phyloP scores from a whole-genome alignment of 1,139 yeast species.

The Eremothecium sinecaudum region DNA sequence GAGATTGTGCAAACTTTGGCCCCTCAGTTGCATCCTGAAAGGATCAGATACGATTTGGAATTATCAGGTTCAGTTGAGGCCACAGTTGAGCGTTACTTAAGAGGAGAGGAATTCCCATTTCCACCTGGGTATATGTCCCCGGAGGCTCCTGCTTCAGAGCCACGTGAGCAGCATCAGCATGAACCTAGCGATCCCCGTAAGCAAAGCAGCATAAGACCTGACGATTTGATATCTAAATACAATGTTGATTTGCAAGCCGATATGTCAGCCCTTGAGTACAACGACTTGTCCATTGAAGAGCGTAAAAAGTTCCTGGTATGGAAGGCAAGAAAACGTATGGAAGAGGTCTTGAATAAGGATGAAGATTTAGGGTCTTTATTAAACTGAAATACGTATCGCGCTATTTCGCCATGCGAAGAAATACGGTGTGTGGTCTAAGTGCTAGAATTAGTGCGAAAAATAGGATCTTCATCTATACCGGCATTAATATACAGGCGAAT shows the following conservation, averaged over 20 bases:
- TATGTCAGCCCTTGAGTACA: constrained; percentile 13
- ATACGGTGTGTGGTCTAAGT: too few species aligned
- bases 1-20: constrained; percentile 79
- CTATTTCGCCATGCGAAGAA: too few species aligned
- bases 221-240: constrained; percentile 24
- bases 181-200: constrained; percentile 23
- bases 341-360: constrained; percentile 18
- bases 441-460: too few species aligned
- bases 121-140: constrained; percentile 42
- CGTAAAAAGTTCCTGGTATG: constrained; percentile 27
- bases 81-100: constrained; percentile 64
- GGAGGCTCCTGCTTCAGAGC: neutral
- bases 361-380: constrained; percentile 13
- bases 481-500: too few species aligned
- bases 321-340: constrained; percentile 29
- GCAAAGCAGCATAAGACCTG: constrained; percentile 25
- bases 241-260: constrained; percentile 21
- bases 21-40: constrained; percentile 61
- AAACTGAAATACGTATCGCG: too few species aligned
- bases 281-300: constrained; percentile 23
- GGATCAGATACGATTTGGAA: constrained; percentile 54
- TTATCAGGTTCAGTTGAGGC: constrained; percentile 71
- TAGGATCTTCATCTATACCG: too few species aligned
- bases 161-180: neutral
- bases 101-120: constrained; percentile 54